Evolutionary conservation across 139 green algal species (phyloP).

Genomic region (Micractinium conductrix): DNA sequence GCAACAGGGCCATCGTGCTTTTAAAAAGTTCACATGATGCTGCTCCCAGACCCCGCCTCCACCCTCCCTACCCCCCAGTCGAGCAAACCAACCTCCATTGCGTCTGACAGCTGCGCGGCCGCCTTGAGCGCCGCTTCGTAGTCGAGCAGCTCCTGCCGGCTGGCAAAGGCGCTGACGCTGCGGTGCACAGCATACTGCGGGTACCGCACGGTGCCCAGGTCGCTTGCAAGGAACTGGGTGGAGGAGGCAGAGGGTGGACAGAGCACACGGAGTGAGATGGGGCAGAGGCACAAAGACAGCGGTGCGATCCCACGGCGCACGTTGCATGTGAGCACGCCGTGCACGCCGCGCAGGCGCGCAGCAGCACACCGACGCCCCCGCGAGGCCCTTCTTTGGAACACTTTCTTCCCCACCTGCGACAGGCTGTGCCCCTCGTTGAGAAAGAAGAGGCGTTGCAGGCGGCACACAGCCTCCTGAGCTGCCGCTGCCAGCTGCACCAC

Average conservation of each 20-base stretch:
- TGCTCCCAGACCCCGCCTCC: too few species aligned
- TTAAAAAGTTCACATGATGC: too few species aligned
- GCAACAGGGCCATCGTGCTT: too few species aligned
- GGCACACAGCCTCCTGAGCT: not conserved
- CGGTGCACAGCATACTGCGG: constrained; percentile 63
- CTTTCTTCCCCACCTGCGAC: constrained; percentile 43
- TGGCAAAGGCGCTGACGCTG: constrained; percentile 49
- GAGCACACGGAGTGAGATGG: too few species aligned
- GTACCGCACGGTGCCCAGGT: constrained; percentile 73
- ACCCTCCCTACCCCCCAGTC: too few species aligned
- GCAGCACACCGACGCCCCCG: too few species aligned
- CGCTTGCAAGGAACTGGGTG: constrained; percentile 67
- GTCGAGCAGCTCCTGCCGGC: constrained; percentile 62
- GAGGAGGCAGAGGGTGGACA: not conserved
- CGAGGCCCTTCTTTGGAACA: too few species aligned
- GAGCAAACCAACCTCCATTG: constrained; percentile 62
- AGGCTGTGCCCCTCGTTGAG: constrained; percentile 74
- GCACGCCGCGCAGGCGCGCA: too few species aligned
- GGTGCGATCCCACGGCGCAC: too few species aligned
- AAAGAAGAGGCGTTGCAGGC: constrained; percentile 80
- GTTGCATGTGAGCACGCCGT: too few species aligned
- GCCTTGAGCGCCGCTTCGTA: constrained; percentile 78
- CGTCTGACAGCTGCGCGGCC: constrained; percentile 57
- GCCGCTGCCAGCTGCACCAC: not conserved
- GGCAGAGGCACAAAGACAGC: too few species aligned